Percentiles rank a stretch among this genome's conserved stretches.
Evolutionary conservation across 2,329 filamentous ascomycete genomes (phyloP).

Genomic region (Fusarium camptoceras): DNA sequence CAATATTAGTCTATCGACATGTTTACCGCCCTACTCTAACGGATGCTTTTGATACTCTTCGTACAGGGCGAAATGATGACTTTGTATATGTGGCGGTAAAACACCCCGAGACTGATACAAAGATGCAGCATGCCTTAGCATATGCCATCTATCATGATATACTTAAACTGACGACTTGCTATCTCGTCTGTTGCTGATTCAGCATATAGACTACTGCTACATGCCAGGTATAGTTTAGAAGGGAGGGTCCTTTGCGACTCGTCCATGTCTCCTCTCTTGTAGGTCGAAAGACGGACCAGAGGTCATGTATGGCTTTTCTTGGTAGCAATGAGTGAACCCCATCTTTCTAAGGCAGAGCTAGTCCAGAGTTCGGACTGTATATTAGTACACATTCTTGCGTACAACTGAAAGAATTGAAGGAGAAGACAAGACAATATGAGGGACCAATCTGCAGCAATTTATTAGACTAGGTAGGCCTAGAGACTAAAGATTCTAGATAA

Average conservation of each 20-base stretch:
- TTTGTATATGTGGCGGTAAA: not conserved
- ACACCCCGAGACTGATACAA: not conserved
- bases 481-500: conserved; percentile 17
- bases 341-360: no score
- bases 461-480: not conserved
- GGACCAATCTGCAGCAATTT: not conserved
- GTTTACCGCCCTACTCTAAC: not conserved
- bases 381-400: no score
- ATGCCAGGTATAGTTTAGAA: not conserved
- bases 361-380: no score
- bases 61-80: not conserved
- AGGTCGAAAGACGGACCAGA: not conserved
- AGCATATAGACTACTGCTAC: no score
- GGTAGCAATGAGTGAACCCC: no score
- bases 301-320: no score
- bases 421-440: no score
- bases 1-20: no score
- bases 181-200: not conserved
- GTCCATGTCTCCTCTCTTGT: not conserved
- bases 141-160: not conserved
- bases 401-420: no score
- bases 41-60: not conserved
- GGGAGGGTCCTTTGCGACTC: not conserved
- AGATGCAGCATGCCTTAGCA: not conserved
- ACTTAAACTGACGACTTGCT: not conserved